These are phyloP conservation scores for Larix kaempferi DNA, from an alignment of 75 land plant species.

Conservation along the genomic window DNA sequence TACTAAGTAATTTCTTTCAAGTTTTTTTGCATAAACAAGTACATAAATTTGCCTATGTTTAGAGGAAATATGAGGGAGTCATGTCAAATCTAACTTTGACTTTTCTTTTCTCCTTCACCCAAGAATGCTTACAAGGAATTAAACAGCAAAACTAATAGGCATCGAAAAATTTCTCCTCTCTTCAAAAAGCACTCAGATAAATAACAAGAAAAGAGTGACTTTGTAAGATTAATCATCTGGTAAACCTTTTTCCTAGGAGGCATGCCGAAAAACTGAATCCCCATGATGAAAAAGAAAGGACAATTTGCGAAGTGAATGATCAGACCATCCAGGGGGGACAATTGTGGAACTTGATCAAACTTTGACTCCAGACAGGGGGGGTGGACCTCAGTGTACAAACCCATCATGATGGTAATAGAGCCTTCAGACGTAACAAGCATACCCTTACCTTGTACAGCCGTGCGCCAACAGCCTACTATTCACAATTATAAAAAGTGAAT, in stretches of 20 bases:
- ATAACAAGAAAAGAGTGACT: not conserved
- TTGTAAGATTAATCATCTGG: not conserved
- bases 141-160: not conserved
- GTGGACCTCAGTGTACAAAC: no score
- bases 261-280: not conserved
- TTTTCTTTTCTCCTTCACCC: not conserved
- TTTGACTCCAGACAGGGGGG: no score
- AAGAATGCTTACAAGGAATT: not conserved
- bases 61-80: not conserved
- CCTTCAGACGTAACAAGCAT: no score
- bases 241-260: not conserved
- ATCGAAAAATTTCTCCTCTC: not conserved
- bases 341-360: no score
- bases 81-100: not conserved
- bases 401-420: no score
- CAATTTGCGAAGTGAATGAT: not conserved
- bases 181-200: not conserved
- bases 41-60: not conserved
- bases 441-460: no score
- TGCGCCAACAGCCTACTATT: no score
- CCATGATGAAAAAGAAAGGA: no score
- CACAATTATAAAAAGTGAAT: no score
- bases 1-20: no score
- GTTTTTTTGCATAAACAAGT: not conserved
- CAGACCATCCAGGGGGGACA: not conserved